Evolutionary conservation across 306 rosid genomes (phyloP).

Genomic region (Citrullus amarus): DNA sequence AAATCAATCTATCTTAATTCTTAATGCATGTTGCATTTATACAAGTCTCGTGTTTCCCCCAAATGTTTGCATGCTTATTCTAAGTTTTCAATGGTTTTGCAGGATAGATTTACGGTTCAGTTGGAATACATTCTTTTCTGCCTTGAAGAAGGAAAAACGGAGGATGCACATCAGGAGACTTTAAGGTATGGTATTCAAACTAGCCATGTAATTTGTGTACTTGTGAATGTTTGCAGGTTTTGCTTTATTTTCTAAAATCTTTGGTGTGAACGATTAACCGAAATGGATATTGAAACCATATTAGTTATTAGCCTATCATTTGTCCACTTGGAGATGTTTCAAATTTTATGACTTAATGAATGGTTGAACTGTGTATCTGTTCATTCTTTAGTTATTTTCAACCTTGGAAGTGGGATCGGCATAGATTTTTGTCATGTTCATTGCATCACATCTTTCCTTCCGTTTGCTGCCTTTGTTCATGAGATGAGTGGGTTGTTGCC

Average conservation of each 20-base stretch:
- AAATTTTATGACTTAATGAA: neutral
- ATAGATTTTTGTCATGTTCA: too few species aligned
- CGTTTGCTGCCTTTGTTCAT: too few species aligned
- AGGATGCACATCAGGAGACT: slow-evolving; percentile 42
- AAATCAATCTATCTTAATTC: neutral
- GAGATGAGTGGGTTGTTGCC: neutral
- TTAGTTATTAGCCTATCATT: neutral
- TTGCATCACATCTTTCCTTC: too few species aligned
- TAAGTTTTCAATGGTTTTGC: slow-evolving; percentile 10
- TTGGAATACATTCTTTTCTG: slow-evolving; percentile 45
- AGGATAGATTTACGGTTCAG: slow-evolving; percentile 43
- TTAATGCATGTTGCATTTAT: neutral
- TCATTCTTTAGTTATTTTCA: neutral
- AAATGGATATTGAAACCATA: neutral
- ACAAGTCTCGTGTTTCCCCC: neutral
- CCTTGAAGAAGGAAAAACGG: slow-evolving; percentile 36
- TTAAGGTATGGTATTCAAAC: slow-evolving; percentile 31
- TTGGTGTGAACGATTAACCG: neutral
- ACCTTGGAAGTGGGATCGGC: too few species aligned
- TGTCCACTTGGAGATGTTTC: neutral
- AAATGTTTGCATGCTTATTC: neutral
- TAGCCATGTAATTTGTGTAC: neutral
- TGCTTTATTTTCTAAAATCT: neutral
- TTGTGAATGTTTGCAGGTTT: neutral
- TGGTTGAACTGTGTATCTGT: neutral